A percentile compares a stretch with the other conserved stretches of the same genome.
These are phyloP conservation scores for Penicillium canescens DNA, from an alignment of 495 filamentous ascomycete genomes.

Conservation along the genomic window DNA sequence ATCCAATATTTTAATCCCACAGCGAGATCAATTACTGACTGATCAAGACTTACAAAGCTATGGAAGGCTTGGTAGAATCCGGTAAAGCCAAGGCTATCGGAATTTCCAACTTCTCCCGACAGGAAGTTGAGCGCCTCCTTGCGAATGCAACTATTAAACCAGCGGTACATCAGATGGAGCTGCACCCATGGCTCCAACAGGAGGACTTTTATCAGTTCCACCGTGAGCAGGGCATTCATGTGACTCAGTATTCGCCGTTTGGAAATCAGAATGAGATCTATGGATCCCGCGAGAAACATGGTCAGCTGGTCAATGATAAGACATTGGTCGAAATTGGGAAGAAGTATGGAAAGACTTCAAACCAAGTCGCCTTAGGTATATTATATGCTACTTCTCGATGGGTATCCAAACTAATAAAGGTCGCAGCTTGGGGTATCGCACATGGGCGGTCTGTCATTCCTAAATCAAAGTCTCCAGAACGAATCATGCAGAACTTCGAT, in stretches of 20 bases:
- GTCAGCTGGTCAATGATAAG: slow-evolving; percentile 49
- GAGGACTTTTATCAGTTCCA: slow-evolving; percentile 54
- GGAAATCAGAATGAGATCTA: slow-evolving; percentile 70
- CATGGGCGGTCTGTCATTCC: slow-evolving; percentile 61
- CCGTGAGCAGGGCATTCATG: slow-evolving; percentile 52
- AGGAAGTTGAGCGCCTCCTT: slow-evolving; percentile 64
- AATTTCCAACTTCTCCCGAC: slow-evolving; percentile 71
- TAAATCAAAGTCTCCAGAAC: slow-evolving; percentile 52
- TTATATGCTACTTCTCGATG: background rate
- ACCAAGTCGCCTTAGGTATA: slow-evolving; percentile 53
- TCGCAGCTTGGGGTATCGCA: slow-evolving; percentile 58
- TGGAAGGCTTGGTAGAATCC: slow-evolving; percentile 56
- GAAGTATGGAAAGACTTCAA: slow-evolving; percentile 59
- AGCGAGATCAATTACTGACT: background rate
- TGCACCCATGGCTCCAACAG: slow-evolving; percentile 60
- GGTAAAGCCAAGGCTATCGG: slow-evolving; percentile 66
- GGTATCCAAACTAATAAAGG: background rate
- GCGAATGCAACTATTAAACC: slow-evolving; percentile 50
- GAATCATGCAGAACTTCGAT: slow-evolving; percentile 56
- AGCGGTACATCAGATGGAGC: slow-evolving; percentile 65
- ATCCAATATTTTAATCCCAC: background rate
- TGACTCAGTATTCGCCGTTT: slow-evolving; percentile 63
- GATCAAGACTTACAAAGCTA: slow-evolving; percentile 52
- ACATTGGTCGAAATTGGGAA: slow-evolving; percentile 59
- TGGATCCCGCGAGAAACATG: slow-evolving; percentile 16